A percentile compares a stretch with the other conserved stretches of the same genome.
phyloP scores from a whole-genome alignment of 768 basidiomycete genomes.

The Psilocybe azurescens region DNA sequence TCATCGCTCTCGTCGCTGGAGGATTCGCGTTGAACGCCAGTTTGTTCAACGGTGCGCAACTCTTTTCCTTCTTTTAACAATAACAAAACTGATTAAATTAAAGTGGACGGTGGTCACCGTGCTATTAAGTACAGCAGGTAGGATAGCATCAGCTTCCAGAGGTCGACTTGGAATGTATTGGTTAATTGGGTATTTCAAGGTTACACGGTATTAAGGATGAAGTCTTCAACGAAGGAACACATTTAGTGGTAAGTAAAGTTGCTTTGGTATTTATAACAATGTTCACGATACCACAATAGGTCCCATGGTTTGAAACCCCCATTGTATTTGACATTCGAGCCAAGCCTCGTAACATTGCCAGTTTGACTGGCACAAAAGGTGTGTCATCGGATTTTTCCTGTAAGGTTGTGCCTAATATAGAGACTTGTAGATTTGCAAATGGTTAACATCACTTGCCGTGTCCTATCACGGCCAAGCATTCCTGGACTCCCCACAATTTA shows the following conservation, averaged over 20 bases:
- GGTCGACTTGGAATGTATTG: neutral
- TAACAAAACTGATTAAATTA: neutral
- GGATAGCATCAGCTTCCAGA: conserved; percentile 16
- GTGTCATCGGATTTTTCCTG: neutral
- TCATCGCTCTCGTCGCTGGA: conserved; percentile 77
- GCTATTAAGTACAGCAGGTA: conserved; percentile 98
- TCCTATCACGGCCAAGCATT: conserved; percentile 87
- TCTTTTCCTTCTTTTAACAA: conserved; percentile 9
- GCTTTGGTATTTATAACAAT: neutral
- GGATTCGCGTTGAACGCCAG: conserved; percentile 83
- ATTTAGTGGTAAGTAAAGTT: conserved; percentile 70
- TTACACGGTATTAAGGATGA: conserved; percentile 82
- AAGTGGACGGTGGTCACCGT: conserved; percentile 99
- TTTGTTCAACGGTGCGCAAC: conserved; percentile 88
- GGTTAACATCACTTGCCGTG: conserved; percentile 98
- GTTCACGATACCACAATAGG: conserved; percentile 45
- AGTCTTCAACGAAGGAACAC: conserved; percentile 94
- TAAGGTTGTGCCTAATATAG: neutral
- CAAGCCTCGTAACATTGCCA: conserved; percentile 96
- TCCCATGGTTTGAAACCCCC: conserved; percentile 97
- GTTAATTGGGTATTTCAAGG: conserved; percentile 43
- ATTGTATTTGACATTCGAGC: conserved; percentile 98
- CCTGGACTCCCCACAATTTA: conserved; percentile 87
- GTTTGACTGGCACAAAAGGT: conserved; percentile 98
- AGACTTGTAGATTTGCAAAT: conserved; percentile 79